Conservation (phyloP, 1,284 basidiomycete genomes). For the Heimioporus retisporus region DNA sequence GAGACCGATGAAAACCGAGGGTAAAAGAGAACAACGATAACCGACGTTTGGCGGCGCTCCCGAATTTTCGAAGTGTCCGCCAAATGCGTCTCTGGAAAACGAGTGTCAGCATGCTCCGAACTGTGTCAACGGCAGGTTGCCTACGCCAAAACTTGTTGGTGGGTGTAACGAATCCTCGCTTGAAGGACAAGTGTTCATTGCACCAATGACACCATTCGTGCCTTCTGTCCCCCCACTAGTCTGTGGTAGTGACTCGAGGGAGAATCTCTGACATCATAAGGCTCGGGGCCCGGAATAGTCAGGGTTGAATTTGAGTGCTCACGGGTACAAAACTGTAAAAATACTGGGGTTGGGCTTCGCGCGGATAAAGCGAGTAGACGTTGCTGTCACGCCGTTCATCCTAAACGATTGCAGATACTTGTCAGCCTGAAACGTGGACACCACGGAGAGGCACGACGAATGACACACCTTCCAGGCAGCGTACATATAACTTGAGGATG, state of each 20-base stretch:
- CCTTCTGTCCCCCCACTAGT: constrained; percentile 12
- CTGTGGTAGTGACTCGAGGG: constrained; percentile 34
- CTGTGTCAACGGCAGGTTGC: not conserved
- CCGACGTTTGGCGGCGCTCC: constrained; percentile 27
- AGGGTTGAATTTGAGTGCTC: constrained; percentile 12
- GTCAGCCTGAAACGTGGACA: constrained; percentile 4
- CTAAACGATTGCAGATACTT: constrained; percentile 7
- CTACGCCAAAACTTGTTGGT: constrained; percentile 30
- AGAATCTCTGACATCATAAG: constrained; percentile 32
- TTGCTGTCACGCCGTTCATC: constrained; percentile 2
- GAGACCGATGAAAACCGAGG: constrained; percentile 12
- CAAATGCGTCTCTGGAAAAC: constrained; percentile 32
- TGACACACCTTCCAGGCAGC: constrained; percentile 30
- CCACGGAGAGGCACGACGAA: not conserved
- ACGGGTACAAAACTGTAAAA: constrained; percentile 42
- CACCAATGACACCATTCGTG: constrained; percentile 1
- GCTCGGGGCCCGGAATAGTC: not conserved
- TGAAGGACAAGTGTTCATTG: constrained; percentile 8
- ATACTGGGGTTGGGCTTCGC: constrained; percentile 23
- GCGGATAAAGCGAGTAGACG: constrained; percentile 1
- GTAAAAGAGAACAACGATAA: constrained; percentile 21
- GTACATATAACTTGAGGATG: constrained; percentile 41
- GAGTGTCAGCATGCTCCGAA: constrained; percentile 2
- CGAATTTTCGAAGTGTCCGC: constrained; percentile 23
- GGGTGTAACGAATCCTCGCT: constrained; percentile 20